Evolutionary conservation across 2,329 filamentous ascomycete genomes (phyloP).

Genomic region (Nemania sp.): DNA sequence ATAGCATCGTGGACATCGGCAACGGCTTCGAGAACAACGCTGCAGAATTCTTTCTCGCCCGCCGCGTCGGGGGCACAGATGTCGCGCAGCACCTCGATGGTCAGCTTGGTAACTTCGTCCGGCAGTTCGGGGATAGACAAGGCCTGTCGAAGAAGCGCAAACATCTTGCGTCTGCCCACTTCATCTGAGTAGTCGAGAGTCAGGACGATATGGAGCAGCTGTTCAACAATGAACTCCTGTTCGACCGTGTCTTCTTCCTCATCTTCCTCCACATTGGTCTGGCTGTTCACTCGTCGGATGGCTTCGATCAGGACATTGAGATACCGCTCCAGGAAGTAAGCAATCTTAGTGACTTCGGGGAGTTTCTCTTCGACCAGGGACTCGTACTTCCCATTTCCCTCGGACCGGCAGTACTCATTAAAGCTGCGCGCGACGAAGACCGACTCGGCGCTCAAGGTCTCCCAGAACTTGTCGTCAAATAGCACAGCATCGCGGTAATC

Average conservation of each 20-base stretch:
- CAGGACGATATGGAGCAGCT: conserved; percentile 87
- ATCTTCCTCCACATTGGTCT: conserved; percentile 59
- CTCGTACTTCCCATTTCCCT: conserved; percentile 74
- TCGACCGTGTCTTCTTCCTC: conserved; percentile 82
- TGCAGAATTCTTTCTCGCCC: conserved; percentile 81
- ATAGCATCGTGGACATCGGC: conserved; percentile 97
- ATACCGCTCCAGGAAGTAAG: conserved; percentile 83
- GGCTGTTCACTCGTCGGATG: conserved; percentile 58
- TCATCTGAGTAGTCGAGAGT: conserved; percentile 98
- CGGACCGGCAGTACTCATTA: conserved; percentile 85
- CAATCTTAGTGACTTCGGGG: conserved; percentile 89
- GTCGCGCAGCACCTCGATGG: conserved; percentile 77
- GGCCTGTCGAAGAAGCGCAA: conserved; percentile 81
- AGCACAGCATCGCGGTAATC: conserved; percentile 74
- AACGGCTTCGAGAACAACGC: conserved; percentile 86
- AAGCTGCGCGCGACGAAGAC: conserved; percentile 90
- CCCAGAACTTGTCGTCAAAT: conserved; percentile 78
- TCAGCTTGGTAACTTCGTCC: conserved; percentile 88
- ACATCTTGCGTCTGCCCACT: conserved; percentile 94
- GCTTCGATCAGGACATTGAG: conserved; percentile 69
- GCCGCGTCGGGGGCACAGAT: conserved; percentile 76
- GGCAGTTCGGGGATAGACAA: conserved; percentile 85
- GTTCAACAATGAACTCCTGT: conserved; percentile 93
- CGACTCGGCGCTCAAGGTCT: conserved; percentile 79
- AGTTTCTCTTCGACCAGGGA: conserved; percentile 86